Base-by-base conservation (phyloP, 768 basidiomycete species). In the Clathrus columnatus region DNA sequence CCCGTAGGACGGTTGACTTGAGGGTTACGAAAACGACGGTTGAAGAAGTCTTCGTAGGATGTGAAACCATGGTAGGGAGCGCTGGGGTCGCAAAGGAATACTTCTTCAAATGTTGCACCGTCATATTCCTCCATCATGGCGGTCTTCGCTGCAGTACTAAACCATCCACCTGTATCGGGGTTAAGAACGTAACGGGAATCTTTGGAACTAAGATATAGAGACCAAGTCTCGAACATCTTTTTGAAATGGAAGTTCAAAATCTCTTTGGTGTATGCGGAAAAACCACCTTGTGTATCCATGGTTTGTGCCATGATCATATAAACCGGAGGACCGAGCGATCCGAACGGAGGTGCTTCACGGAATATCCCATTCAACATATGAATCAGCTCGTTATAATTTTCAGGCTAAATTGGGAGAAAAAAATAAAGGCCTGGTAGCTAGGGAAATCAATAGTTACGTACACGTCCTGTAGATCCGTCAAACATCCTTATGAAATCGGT, bases 31-130 rank as follows among this genome's bases (percentile, higher is more conserved):
- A 79, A 72, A 3, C 59, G 56, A 0, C 81, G 63, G 20, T 68
- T 74, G 64, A 85, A 85, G 70, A 81, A 82, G 60, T 77, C 70
- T 54, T 82, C 81, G 79, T 68, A 79, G 51, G 72, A 74, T 0
- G 5, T 65, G 63, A 67, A 80, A 0, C 83, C 82, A 58, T 73
- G 65, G 57, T 77, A 60, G n/a, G 66, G 59, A 0, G 64, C 64
- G 0, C 60, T 57, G 0, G 76, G 73, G 51, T 79, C 65, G 54
- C 72, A 76, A 8, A 69, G 61, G 61, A 69, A 80, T 20, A 69
- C 67, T 14, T 72, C 57, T 5, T 62, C 62, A 52, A 80, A 80
- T 32, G 61, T 61, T 28, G 46, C 57, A 18, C n/a, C 51, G 32
- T 17, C 30, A 18, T 41, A 43, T 18, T 52, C 20, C 51, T 17